Percentiles rank a stretch among this genome's conserved stretches.
These are phyloP conservation scores for Neophaeococcomyces mojaviensis DNA, from an alignment of 2,329 filamentous ascomycete species.

Conservation along the genomic window DNA sequence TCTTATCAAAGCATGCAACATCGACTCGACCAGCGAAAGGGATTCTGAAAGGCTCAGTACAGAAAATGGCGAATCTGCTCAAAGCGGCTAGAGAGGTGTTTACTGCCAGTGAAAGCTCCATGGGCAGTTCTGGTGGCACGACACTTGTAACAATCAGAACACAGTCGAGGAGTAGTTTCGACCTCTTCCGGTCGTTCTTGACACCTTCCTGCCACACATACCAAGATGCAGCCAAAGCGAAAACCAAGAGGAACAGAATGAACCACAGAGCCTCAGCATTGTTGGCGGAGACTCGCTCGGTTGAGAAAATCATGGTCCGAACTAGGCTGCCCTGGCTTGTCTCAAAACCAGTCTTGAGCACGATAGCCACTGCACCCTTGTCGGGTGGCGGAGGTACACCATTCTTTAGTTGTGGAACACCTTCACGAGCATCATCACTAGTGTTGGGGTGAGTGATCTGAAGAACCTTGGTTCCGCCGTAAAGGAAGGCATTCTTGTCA, in stretches of 20 bases:
- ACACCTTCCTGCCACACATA: conserved; percentile 99
- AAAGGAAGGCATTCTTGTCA: conserved; percentile 95
- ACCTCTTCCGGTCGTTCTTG: conserved; percentile 86
- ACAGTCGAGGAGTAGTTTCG: conserved; percentile 93
- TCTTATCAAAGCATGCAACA: conserved; percentile 97
- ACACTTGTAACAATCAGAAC: conserved; percentile 96
- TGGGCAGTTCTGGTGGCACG: conserved; percentile 94
- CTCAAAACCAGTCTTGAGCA: conserved; percentile 96
- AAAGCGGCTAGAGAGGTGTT: conserved; percentile 94
- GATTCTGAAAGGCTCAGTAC: conserved; percentile 96
- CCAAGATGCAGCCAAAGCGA: conserved; percentile 95
- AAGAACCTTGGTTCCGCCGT: conserved; percentile 93
- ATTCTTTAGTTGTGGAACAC: conserved; percentile 59
- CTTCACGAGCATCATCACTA: conserved; percentile 56
- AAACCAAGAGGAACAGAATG: conserved; percentile 91
- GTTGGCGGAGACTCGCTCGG: conserved; percentile 96
- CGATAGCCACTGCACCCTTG: conserved; percentile 85
- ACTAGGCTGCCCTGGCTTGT: conserved; percentile 96
- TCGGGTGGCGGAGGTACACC: conserved; percentile 81
- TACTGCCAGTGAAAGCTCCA: conserved; percentile 95
- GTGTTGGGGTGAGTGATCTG: conserved; percentile 84
- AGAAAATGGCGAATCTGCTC: conserved; percentile 95
- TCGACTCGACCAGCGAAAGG: conserved; percentile 93
- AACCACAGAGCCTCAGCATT: conserved; percentile 94
- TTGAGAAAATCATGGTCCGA: conserved; percentile 99